These are phyloP conservation scores for Senecio squalidus DNA, from an alignment of 140 eudicot genomes.

Conservation along the genomic window DNA sequence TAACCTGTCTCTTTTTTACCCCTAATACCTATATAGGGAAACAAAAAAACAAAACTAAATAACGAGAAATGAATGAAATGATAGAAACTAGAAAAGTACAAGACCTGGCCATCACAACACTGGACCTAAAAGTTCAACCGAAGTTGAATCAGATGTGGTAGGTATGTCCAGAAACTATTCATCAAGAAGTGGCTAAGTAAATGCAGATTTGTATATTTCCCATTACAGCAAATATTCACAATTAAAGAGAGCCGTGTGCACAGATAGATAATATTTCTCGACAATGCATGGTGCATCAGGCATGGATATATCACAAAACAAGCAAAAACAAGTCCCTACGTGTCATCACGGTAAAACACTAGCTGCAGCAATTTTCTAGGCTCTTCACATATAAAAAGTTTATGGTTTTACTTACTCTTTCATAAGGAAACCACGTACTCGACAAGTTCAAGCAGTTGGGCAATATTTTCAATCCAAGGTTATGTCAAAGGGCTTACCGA, in stretches of 20 bases:
- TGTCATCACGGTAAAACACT: neutral
- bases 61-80: neutral
- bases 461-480: neutral
- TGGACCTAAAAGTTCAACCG: neutral
- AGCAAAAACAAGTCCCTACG: neutral
- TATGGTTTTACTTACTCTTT: neutral
- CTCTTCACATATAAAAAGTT: neutral
- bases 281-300: neutral
- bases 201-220: neutral
- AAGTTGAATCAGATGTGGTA: neutral
- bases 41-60: neutral
- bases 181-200: slow-evolving; percentile 3
- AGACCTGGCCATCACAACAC: no score
- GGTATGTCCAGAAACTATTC: neutral
- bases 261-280: no score
- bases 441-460: neutral
- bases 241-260: neutral
- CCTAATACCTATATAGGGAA: slow-evolving; percentile 54
- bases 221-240: neutral
- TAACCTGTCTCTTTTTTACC: slow-evolving; percentile 74
- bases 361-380: neutral
- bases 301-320: neutral
- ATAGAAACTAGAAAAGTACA: neutral
- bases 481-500: slow-evolving; percentile 39
- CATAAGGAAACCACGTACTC: neutral